Percentiles rank a stretch among this genome's conserved stretches.
These are phyloP conservation scores for Nemania bipapillata DNA, from an alignment of 2,329 filamentous ascomycete species.

Conservation along the genomic window DNA sequence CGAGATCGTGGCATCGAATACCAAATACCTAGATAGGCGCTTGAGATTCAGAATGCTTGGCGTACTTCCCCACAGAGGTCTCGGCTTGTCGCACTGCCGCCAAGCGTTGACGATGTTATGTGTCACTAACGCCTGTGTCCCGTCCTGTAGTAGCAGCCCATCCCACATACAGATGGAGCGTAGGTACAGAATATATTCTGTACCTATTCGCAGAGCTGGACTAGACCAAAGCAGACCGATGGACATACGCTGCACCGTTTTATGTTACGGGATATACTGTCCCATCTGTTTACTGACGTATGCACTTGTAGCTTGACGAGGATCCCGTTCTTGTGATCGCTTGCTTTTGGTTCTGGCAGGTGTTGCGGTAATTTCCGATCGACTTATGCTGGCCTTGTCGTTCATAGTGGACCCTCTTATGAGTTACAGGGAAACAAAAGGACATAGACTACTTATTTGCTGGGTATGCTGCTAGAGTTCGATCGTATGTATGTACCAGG, in stretches of 20 bases:
- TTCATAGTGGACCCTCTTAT: slow-evolving; percentile 8
- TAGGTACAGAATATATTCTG: neutral
- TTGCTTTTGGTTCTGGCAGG: neutral
- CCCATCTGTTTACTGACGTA: neutral
- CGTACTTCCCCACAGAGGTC: slow-evolving; percentile 30
- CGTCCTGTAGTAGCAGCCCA: too few species aligned
- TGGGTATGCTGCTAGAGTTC: slow-evolving; percentile 2
- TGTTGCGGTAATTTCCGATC: slow-evolving; percentile 31
- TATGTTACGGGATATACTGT: neutral
- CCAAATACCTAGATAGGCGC: neutral
- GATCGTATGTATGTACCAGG: slow-evolving; percentile 25
- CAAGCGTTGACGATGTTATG: slow-evolving; percentile 16
- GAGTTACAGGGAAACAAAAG: neutral
- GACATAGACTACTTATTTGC: neutral
- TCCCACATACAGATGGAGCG: too few species aligned
- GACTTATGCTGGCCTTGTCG: neutral
- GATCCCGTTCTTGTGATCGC: neutral
- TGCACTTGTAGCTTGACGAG: neutral
- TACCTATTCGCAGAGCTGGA: slow-evolving; percentile 6
- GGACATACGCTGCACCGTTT: neutral
- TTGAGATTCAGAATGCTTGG: slow-evolving; percentile 19
- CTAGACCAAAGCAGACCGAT: slow-evolving; percentile 1
- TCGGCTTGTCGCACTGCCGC: slow-evolving; percentile 29
- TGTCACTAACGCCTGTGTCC: neutral
- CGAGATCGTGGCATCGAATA: slow-evolving; percentile 9